These are phyloP conservation scores for Sporothrix protearum DNA, from an alignment of 2,329 filamentous ascomycete species.

Conservation along the genomic window DNA sequence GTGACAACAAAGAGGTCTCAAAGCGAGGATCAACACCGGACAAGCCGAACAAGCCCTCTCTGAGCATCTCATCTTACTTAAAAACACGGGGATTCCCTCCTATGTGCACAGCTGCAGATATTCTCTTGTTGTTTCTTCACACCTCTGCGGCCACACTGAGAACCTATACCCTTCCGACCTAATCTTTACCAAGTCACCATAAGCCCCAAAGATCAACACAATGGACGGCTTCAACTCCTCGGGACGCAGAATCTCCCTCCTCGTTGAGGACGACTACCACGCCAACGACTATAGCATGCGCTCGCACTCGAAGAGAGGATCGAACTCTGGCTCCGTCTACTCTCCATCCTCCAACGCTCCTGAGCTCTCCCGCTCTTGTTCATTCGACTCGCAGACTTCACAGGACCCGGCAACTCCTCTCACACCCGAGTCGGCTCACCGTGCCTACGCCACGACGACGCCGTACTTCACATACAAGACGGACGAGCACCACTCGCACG, in stretches of 20 bases:
- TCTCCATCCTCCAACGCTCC: constrained; percentile 53
- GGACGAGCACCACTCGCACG: constrained; percentile 21
- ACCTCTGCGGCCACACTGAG: background rate
- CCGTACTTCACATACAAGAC: constrained; percentile 38
- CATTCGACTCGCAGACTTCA: constrained; percentile 58
- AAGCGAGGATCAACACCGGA: constrained; percentile 1
- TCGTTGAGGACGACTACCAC: constrained; percentile 50
- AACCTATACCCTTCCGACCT: background rate
- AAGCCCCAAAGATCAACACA: constrained; percentile 29
- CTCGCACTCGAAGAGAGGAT: constrained; percentile 39
- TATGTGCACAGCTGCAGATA: background rate
- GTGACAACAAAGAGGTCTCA: constrained; percentile 16
- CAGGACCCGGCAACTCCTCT: constrained; percentile 54
- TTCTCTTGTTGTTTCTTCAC: background rate
- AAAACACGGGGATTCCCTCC: background rate
- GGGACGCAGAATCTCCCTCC: constrained; percentile 56
- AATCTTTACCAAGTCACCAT: background rate
- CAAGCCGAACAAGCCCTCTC: constrained; percentile 6
- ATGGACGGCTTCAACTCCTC: constrained; percentile 57
- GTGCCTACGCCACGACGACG: background rate
- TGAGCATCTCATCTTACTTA: background rate
- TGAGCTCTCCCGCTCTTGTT: constrained; percentile 57
- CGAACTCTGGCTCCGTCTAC: constrained; percentile 36
- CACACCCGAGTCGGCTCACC: constrained; percentile 49
- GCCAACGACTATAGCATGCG: constrained; percentile 29